Evolutionary conservation across 2,329 filamentous ascomycete species (phyloP), one percentile per base, ranked within the genome.

Genomic region (Nemania bipapillata): DNA sequence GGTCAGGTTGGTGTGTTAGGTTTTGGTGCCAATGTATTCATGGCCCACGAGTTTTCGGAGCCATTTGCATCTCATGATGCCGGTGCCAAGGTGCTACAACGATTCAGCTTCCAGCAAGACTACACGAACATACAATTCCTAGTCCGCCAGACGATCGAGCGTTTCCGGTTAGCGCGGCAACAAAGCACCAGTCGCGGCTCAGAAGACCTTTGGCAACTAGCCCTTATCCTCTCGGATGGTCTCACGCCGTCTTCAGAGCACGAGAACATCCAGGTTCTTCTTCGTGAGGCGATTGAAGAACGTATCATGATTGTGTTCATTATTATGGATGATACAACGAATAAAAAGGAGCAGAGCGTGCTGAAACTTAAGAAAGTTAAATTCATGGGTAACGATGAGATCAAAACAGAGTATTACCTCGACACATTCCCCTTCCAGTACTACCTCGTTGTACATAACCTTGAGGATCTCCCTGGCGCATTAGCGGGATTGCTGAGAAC

Each of bases 261-360:
- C 79, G 92, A 94, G 20, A 86, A 88, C 4, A 94, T 99, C 73
- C 87, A 92, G 17, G 86, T 93, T 4, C 86, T 98, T 24, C 89
- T 99, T 11, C 87, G 96, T 9, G 91, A 95, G 80, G 95, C 96
- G 0, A 90, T 94, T 76, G 94, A 97, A 80, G 93, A 97, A 81
- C 87, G 94, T 17, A 96, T 99, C 78, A 97, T 99, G 93, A 90
- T 98, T 71, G 95, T 99, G 5, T 99, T 99, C 79, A 93, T 99
- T 75, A 92, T 99, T 76, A 93, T 99, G 77, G 96, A 99, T 83
- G 86, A 88, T 74, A 83, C 81, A 72, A 80, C 79, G 73, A 79
- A 72, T 45, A 75, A 75, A 47, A 83, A 84, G 71, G 84, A 85
- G 73, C 81, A 84, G 58, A 92, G 90, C 75, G 96, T 99, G 69